Evolutionary conservation across 169 alveolate species (phyloP), one percentile per base, ranked within the genome.

Genomic region (Babesia caballi): DNA sequence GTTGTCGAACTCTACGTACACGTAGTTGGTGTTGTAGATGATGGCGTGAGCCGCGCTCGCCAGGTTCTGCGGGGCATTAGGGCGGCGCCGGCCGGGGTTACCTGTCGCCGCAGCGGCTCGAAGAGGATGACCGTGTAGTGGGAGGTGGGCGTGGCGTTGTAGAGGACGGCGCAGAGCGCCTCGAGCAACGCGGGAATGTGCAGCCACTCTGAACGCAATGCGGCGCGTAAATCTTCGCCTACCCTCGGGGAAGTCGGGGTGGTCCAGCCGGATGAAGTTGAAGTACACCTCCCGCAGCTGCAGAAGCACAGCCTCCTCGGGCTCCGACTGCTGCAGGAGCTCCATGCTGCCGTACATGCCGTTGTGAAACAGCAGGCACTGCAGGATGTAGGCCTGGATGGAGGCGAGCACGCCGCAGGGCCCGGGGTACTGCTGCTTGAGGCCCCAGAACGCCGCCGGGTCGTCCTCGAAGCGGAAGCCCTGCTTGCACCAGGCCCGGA

Each of bases 401-500:
- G 89, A 69, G 25, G 91, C 85, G 21, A 85, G 72, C 19, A 85
- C 88, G 12, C 91, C 91, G 65, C 91, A 85, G 19, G 87, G 86
- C 12, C 91, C 91, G 53, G 52, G 52, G 47, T 73, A 74, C 49
- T 56, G 50, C 67, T 85, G 91, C 32, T 71, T 74, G 36, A 85
- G 80, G 4, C 91, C 91, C 85, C 85, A 85, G 53, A 63, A 81
- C 32, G 81, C 47, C 35, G 78, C 46, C 38, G 69, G 69, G 58
- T 70, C 49, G 19, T 66, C 81, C 38, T 71, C 75, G 53, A 83
- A 74, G 17, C 84, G 49, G 47, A 85, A 69, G 33, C 82, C 85
- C 57, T 85, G 91, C 44, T 75, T 63, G 51, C 85, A 85, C 91
- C 76, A 85, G 73, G 71, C 58, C 8, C 47, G 52, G 21, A 54